phyloP scores from a whole-genome alignment of 495 filamentous ascomycete genomes.

The Durotheca rogersii region DNA sequence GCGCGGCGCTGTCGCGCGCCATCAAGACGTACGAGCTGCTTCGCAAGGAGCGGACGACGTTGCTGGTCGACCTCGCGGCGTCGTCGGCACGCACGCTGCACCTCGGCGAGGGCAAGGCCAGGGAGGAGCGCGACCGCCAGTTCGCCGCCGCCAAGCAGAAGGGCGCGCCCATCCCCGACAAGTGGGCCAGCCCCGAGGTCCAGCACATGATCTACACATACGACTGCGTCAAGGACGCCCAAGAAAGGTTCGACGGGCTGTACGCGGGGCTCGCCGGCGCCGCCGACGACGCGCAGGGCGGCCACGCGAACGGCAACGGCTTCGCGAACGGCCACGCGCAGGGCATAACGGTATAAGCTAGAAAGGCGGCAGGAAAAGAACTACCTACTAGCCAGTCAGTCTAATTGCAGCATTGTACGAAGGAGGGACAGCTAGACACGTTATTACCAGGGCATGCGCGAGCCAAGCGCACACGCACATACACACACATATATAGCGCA shows the following conservation, averaged over 20 bases:
- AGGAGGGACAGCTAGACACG: conserved; percentile 4
- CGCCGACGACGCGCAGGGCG: no score
- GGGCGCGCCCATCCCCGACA: conserved; percentile 63
- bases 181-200: conserved; percentile 76
- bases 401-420: conserved; percentile 9
- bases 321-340: conserved; percentile 6
- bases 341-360: conserved; percentile 16
- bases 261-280: conserved; percentile 42
- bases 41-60: conserved; percentile 67
- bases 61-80: conserved; percentile 70
- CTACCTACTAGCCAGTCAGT: no score
- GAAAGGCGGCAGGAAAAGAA: no score
- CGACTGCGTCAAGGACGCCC: conserved; percentile 63
- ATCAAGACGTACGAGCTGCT: conserved; percentile 71
- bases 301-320: conserved; percentile 3
- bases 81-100: conserved; percentile 67
- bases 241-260: conserved; percentile 61
- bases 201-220: conserved; percentile 75
- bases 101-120: conserved; percentile 71
- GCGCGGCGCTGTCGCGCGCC: conserved; percentile 61
- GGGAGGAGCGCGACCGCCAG: conserved; percentile 71
- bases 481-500: conserved; percentile 27
- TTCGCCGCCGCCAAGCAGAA: conserved; percentile 64
- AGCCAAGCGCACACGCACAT: no score
- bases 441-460: no score